These are phyloP conservation scores for Phanerodontia chrysosporium DNA, from an alignment of 768 basidiomycete species.

Conservation along the genomic window DNA sequence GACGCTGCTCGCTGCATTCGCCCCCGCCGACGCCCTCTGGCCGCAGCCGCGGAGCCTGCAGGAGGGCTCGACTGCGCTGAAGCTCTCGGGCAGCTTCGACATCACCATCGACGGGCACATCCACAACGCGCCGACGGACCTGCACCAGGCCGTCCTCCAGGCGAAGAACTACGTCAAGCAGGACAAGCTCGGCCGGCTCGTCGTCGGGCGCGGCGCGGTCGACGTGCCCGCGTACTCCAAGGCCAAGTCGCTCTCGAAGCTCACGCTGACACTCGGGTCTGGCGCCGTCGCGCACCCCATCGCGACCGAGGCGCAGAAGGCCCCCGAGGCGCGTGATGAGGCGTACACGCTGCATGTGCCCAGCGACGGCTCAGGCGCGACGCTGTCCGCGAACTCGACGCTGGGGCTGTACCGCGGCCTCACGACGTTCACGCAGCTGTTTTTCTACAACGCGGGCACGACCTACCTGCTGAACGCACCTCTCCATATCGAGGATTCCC, in stretches of 20 bases:
- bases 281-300: slow-evolving; percentile 37
- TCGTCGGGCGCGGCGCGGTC: slow-evolving; percentile 52
- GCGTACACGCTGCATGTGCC: slow-evolving; percentile 56
- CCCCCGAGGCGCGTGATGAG: slow-evolving; percentile 51
- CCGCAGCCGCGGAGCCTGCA: slow-evolving; percentile 28
- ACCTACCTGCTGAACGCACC: slow-evolving; percentile 56
- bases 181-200: slow-evolving; percentile 58
- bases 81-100: slow-evolving; percentile 45
- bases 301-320: slow-evolving; percentile 46
- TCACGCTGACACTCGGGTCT: slow-evolving; percentile 39
- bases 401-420: slow-evolving; percentile 69
- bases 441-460: slow-evolving; percentile 46
- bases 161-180: slow-evolving; percentile 39
- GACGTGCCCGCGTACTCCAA: slow-evolving; percentile 35
- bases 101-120: slow-evolving; percentile 38
- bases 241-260: slow-evolving; percentile 38
- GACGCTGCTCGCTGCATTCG: slow-evolving; percentile 17
- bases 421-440: slow-evolving; percentile 68
- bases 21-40: slow-evolving; percentile 29
- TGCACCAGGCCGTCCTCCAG: slow-evolving; percentile 51
- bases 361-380: slow-evolving; percentile 47
- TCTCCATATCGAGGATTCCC: slow-evolving; percentile 55
- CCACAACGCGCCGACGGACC: slow-evolving; percentile 46
- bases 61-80: slow-evolving; percentile 27
- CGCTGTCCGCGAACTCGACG: slow-evolving; percentile 55